A percentile compares a stretch with the other conserved stretches of the same genome.
Conservation (phyloP, 176 grass and related monocot genomes). For the Lolium perenne region DNA sequence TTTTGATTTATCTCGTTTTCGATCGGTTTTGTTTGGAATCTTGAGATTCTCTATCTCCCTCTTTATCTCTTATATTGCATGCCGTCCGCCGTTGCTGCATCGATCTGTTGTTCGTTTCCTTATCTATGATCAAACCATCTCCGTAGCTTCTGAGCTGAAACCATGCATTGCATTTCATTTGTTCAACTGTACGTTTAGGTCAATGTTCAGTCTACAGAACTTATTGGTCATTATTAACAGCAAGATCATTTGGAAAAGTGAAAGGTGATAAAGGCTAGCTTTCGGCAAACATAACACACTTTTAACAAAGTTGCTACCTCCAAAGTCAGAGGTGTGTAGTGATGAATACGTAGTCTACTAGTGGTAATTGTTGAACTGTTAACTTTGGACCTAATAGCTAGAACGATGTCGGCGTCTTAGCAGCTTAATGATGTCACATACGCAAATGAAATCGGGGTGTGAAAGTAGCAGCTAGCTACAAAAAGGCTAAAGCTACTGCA, state of each 20-base stretch:
- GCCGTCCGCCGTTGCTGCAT: constrained; percentile 20
- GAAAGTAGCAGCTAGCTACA: background rate
- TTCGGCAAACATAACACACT: constrained; percentile 8
- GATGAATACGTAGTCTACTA: background rate
- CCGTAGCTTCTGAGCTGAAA: constrained; percentile 15
- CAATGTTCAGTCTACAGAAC: background rate
- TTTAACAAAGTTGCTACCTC: background rate
- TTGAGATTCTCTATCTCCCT: background rate
- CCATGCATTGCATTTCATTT: constrained; percentile 23
- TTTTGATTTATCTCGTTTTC: background rate
- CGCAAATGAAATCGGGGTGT: constrained; percentile 3
- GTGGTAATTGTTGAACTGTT: background rate
- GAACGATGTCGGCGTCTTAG: constrained; percentile 18
- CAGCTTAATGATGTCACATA: background rate
- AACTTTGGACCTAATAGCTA: constrained; percentile 9
- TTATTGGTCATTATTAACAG: background rate
- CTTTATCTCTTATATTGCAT: background rate
- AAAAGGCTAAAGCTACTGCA: constrained; percentile 1
- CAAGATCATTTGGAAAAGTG: background rate
- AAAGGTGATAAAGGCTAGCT: background rate
- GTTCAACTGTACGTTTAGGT: background rate
- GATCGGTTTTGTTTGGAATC: constrained; percentile 33
- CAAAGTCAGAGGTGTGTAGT: background rate
- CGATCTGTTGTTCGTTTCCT: background rate
- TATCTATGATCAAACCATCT: background rate